These are phyloP conservation scores for Cystobasidium onofrii DNA, from an alignment of 768 basidiomycete genomes.

Conservation along the genomic window DNA sequence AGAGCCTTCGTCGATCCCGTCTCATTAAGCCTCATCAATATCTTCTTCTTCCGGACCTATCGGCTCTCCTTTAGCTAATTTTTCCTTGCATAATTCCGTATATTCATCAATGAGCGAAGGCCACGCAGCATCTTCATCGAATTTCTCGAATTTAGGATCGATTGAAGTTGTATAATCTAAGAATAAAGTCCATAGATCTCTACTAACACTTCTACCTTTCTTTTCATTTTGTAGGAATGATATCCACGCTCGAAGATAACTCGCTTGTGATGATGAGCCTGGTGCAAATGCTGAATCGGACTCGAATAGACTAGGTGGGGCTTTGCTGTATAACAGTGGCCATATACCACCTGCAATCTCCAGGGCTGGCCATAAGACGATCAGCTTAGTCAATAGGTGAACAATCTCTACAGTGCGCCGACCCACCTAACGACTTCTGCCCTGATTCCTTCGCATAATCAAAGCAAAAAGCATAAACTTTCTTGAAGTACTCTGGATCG, in stretches of 20 bases:
- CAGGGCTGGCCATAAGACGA: constrained; percentile 28
- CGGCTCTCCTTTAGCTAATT: neutral
- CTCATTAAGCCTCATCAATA: constrained; percentile 5
- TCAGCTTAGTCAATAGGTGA: neutral
- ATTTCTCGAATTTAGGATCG: constrained; percentile 62
- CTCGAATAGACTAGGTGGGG: constrained; percentile 5
- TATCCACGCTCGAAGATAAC: neutral
- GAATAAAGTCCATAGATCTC: constrained; percentile 40
- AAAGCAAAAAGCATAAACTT: constrained; percentile 73
- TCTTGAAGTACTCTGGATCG: constrained; percentile 62
- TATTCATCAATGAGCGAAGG: constrained; percentile 80
- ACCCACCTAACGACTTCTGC: constrained; percentile 68
- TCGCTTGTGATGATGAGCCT: neutral
- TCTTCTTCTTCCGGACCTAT: constrained; percentile 13
- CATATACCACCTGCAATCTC: constrained; percentile 19
- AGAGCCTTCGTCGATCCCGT: no score
- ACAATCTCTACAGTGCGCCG: neutral
- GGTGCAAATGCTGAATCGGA: constrained; percentile 8
- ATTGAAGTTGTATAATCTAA: constrained; percentile 54
- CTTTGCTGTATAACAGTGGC: constrained; percentile 6
- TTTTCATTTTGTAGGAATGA: constrained; percentile 66
- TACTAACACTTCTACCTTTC: constrained; percentile 21
- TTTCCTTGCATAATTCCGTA: constrained; percentile 57
- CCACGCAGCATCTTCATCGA: constrained; percentile 77
- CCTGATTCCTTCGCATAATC: constrained; percentile 67